phyloP scores from a whole-genome alignment of 2,329 filamentous ascomycete genomes.

The Botryosphaeria dothidea region DNA sequence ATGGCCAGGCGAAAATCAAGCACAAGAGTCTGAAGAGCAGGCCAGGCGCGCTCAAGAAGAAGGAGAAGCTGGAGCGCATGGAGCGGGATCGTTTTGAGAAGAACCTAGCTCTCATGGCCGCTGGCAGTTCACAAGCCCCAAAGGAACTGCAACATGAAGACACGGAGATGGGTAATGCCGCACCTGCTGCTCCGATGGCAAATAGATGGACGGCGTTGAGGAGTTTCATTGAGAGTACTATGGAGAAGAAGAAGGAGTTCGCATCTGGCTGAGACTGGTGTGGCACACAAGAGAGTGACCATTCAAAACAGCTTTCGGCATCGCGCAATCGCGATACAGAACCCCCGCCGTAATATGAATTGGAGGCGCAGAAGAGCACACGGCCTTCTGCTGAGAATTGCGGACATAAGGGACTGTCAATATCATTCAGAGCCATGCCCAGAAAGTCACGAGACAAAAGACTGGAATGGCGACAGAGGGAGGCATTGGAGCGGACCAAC shows the following conservation, averaged over 20 bases:
- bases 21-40: conserved; percentile 74
- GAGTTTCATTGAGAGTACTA: conserved; percentile 79
- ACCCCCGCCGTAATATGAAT: no score
- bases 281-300: no score
- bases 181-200: conserved; percentile 24
- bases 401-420: no score
- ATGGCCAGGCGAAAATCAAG: conserved; percentile 63
- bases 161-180: background rate
- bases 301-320: background rate
- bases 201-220: conserved; percentile 76
- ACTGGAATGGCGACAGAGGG: no score
- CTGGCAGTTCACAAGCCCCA: conserved; percentile 32
- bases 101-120: conserved; percentile 75
- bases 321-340: no score
- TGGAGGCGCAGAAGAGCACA: no score
- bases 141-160: conserved; percentile 19
- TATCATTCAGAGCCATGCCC: no score
- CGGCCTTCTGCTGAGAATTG: no score
- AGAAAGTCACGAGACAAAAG: no score
- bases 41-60: conserved; percentile 79
- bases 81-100: conserved; percentile 83
- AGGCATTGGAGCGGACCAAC: background rate
- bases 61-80: conserved; percentile 73
- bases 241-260: conserved; percentile 87
- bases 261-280: background rate